These are phyloP conservation scores for Zygoascus meyerae DNA, from an alignment of 1,139 yeast species.

Conservation along the genomic window DNA sequence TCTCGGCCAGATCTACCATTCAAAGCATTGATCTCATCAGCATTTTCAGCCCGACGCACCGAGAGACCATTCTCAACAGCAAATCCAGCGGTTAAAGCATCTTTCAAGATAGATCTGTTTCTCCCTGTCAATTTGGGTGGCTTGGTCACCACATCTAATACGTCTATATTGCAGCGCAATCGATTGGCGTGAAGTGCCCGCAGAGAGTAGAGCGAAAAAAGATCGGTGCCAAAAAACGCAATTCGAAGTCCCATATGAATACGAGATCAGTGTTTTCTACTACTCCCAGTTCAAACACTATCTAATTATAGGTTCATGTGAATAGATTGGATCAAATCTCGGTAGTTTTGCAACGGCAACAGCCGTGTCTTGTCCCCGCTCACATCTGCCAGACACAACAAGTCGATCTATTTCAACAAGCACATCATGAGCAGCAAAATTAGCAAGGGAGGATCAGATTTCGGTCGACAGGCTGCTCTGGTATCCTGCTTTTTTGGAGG, in stretches of 20 bases:
- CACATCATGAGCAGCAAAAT: no score
- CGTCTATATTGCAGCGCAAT: constrained; percentile 33
- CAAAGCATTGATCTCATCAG: constrained; percentile 44
- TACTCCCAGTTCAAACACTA: no score
- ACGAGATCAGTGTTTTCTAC: no score
- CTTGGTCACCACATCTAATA: constrained; percentile 60
- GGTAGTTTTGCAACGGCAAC: no score
- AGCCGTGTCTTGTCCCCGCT: no score
- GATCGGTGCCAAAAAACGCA: constrained; percentile 80
- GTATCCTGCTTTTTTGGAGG: constrained; percentile 28
- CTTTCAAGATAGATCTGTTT: constrained; percentile 42
- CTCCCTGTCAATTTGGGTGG: constrained; percentile 70
- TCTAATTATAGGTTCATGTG: no score
- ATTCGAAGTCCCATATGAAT: constrained; percentile 32
- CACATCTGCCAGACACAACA: no score
- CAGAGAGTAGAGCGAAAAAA: constrained; percentile 60
- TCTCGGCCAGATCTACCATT: constrained; percentile 19
- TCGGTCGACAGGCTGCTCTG: not conserved
- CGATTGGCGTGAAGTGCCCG: constrained; percentile 38
- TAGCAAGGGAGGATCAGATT: no score
- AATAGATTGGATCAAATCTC: no score
- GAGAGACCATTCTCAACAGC: constrained; percentile 36
- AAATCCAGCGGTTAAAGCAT: constrained; percentile 51
- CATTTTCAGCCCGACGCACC: constrained; percentile 55
- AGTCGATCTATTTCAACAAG: no score